Conservation (phyloP, 1,284 basidiomycete species). For the Xanthoconium separans region DNA sequence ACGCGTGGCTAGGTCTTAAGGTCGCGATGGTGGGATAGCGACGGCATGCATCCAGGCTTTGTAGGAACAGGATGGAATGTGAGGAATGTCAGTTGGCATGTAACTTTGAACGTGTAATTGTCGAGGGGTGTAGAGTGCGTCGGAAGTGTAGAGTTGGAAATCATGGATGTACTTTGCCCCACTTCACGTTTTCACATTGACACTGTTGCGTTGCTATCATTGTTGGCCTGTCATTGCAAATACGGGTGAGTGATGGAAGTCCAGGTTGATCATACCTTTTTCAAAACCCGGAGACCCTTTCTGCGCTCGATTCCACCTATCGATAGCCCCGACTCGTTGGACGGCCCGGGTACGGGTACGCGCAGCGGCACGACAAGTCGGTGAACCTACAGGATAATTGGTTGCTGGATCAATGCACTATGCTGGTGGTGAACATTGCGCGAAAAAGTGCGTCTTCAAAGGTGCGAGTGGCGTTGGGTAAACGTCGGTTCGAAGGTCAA, state of each 20-base stretch:
- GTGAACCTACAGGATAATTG: too few species aligned
- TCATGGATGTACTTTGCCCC: not conserved
- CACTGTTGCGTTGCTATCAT: too few species aligned
- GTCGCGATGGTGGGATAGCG: not conserved
- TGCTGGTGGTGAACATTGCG: too few species aligned
- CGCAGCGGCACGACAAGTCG: too few species aligned
- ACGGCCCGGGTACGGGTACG: not conserved
- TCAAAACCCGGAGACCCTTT: not conserved
- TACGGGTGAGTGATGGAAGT: not conserved
- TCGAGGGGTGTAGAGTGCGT: not conserved
- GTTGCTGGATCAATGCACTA: too few species aligned
- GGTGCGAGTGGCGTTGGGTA: too few species aligned
- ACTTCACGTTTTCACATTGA: not conserved
- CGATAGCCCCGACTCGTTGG: not conserved
- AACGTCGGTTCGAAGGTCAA: too few species aligned
- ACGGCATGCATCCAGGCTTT: not conserved
- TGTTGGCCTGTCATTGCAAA: too few species aligned
- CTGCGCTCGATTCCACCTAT: too few species aligned
- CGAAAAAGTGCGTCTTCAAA: too few species aligned
- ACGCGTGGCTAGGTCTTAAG: not conserved
- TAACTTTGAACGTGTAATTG: not conserved
- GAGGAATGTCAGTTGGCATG: not conserved
- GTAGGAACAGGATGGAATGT: not conserved
- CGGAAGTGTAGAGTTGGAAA: not conserved
- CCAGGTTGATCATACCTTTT: not conserved